These are phyloP conservation scores for Flaveria linearis DNA, from an alignment of 129 eudicot species.

Conservation along the genomic window DNA sequence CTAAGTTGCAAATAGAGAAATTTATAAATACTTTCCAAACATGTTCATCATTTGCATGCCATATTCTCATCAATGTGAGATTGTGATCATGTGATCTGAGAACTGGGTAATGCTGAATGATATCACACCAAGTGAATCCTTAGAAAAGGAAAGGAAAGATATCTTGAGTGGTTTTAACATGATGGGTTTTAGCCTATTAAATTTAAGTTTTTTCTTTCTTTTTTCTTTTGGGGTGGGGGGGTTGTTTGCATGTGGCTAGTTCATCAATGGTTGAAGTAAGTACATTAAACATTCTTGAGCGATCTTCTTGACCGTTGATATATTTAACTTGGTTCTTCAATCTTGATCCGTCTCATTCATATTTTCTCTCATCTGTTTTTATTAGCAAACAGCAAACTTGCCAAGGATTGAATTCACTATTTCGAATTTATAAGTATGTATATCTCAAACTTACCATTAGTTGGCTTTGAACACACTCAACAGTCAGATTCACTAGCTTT, in stretches of 20 bases:
- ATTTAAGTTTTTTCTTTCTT: no score
- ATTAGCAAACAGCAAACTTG: neutral
- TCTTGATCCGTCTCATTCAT: neutral
- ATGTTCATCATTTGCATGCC: neutral
- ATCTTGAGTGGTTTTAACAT: neutral
- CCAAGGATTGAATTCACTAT: slow-evolving; percentile 6
- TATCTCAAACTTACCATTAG: slow-evolving; percentile 19
- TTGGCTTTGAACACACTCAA: slow-evolving; percentile 6
- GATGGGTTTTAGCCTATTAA: neutral
- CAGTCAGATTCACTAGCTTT: slow-evolving; percentile 11
- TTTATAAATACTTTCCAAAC: neutral
- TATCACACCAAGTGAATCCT: slow-evolving; percentile 6
- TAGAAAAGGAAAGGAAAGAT: neutral
- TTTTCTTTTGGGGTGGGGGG: neutral
- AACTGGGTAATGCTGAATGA: neutral
- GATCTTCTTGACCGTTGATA: neutral
- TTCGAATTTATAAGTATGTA: neutral
- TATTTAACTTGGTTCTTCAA: neutral
- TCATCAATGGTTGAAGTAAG: neutral
- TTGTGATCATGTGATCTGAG: neutral
- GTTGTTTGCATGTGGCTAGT: neutral
- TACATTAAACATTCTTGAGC: neutral
- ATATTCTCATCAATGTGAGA: neutral
- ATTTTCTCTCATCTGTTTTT: no score
- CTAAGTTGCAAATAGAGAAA: slow-evolving; percentile 9